phyloP scores from a whole-genome alignment of 2,329 filamentous ascomycete genomes.

The Hansfordia pulvinata region DNA sequence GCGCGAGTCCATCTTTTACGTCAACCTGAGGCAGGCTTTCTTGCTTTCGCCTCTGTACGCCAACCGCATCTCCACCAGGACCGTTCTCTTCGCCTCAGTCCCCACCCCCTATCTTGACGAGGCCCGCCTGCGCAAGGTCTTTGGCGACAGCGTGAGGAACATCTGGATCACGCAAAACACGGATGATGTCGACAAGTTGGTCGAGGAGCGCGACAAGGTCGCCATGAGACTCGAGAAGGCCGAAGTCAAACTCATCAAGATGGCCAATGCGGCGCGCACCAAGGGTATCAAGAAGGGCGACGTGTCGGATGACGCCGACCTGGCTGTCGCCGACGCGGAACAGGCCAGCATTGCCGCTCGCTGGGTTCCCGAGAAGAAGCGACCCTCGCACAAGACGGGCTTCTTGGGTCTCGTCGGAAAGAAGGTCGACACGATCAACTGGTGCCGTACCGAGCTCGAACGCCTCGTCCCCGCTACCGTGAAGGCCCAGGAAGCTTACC shows the following conservation, averaged over 20 bases:
- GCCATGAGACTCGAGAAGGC: conserved; percentile 75
- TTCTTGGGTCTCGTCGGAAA: conserved; percentile 59
- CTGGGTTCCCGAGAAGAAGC: conserved; percentile 60
- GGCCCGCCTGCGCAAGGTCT: conserved; percentile 63
- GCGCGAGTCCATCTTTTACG: conserved; percentile 79
- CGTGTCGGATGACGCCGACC: conserved; percentile 23
- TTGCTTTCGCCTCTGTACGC: conserved; percentile 74
- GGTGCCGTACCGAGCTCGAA: conserved; percentile 66
- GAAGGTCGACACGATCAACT: conserved; percentile 91
- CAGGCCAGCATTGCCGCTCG: conserved; percentile 58
- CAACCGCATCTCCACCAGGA: conserved; percentile 76
- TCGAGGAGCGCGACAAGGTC: conserved; percentile 67
- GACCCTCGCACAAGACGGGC: conserved; percentile 64
- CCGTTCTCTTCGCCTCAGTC: conserved; percentile 79
- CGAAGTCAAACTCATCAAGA: conserved; percentile 73
- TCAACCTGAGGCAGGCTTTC: conserved; percentile 88
- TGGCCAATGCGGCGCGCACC: conserved; percentile 57
- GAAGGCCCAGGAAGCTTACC: conserved; percentile 53
- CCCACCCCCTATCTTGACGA: conserved; percentile 67
- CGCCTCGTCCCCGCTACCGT: conserved; percentile 61
- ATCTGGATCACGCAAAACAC: conserved; percentile 76
- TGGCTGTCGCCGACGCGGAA: conserved; percentile 46
- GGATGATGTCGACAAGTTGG: conserved; percentile 64
- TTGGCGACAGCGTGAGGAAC: conserved; percentile 67
- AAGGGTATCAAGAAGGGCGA: conserved; percentile 54